Conservation (phyloP, 106 monocot genomes). For the Narthecium ossifragum region DNA sequence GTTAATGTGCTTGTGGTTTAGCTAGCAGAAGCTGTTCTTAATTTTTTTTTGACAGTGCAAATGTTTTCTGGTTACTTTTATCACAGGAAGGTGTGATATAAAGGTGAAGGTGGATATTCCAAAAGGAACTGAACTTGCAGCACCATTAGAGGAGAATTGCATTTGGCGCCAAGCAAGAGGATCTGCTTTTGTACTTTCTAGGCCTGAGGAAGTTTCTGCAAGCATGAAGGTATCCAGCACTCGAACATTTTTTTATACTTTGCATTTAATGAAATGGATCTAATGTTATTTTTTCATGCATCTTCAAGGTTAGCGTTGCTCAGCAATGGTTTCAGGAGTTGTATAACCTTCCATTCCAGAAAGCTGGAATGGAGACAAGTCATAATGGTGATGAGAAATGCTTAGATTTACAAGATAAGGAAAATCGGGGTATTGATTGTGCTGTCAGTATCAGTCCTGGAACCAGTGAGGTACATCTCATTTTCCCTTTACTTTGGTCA, state of each 20-base stretch:
- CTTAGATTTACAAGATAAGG: conserved; percentile 17
- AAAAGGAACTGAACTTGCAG: conserved; percentile 43
- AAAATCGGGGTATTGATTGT: conserved; percentile 40
- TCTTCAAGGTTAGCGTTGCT: conserved; percentile 71
- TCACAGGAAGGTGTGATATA: conserved; percentile 74
- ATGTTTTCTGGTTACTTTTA: not conserved
- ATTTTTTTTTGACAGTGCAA: conserved; percentile 9
- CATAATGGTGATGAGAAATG: conserved; percentile 15
- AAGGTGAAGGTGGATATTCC: conserved; percentile 49
- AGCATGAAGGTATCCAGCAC: conserved; percentile 41
- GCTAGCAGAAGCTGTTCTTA: too few relatives aligned
- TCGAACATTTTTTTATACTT: not conserved
- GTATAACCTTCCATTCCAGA: conserved; percentile 75
- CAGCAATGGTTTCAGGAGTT: conserved; percentile 93
- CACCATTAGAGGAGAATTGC: conserved; percentile 47
- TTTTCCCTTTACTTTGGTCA: too few relatives aligned
- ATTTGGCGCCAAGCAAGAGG: conserved; percentile 84
- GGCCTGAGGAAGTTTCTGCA: conserved; percentile 14
- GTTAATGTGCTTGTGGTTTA: too few relatives aligned
- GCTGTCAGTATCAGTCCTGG: conserved; percentile 77
- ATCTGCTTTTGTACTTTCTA: conserved; percentile 58
- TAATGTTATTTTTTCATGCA: conserved; percentile 1
- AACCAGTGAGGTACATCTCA: conserved; percentile 64
- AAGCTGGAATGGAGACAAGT: conserved; percentile 11
- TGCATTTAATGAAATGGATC: not conserved